Evolutionary conservation across 176 grass and related monocot species (phyloP), one percentile per base, ranked within the genome.

Genomic region (Triticum timopheevii): DNA sequence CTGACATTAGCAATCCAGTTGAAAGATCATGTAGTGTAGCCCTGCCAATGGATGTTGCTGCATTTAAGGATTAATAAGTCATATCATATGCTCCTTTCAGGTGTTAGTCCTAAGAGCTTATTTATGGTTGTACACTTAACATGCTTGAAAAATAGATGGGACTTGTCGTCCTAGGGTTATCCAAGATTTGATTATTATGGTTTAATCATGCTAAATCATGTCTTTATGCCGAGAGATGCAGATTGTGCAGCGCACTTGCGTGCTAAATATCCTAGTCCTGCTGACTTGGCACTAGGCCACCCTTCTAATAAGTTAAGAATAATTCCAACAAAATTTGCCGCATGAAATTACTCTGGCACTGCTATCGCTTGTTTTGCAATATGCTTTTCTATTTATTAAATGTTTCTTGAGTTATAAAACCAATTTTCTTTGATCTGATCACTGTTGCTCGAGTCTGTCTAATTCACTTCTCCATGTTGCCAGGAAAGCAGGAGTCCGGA

Each of bases 401-500:
- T 68, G 8, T 34, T 58, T 83, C 13, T 77, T 36, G 3, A 34
- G 13, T 15, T 78, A 58, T 69, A 28, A 50, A 69, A 83, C n/a
- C 61, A 4, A 45, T 28, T 15, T 45, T 58, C 56, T 22, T 83
- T 83, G 73, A 38, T 68, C 30, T 59, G 36, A 17, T 2, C 62
- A 81, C 8, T 34, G 63, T 63, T 88, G 69, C 63, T 71, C 1
- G 20, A 85, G 38, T 71, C 12, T 28, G 10, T 82, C 86, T 85
- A 77, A 88, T 81, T 88, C 7, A 54, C 56, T 31, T 88, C 65
- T 81, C 52, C 69, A 65, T 88, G 76, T 65, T 91, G 50, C 52
- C 70, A 54, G 38, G 56, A 84, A 86, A 79, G 23, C 25, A 73
- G 85, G 75, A 87, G 80, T 38, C 84, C 85, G 65, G 50, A 19